Base-by-base conservation (phyloP, 73 alveolate species). In the Urostyla sp. region DNA sequence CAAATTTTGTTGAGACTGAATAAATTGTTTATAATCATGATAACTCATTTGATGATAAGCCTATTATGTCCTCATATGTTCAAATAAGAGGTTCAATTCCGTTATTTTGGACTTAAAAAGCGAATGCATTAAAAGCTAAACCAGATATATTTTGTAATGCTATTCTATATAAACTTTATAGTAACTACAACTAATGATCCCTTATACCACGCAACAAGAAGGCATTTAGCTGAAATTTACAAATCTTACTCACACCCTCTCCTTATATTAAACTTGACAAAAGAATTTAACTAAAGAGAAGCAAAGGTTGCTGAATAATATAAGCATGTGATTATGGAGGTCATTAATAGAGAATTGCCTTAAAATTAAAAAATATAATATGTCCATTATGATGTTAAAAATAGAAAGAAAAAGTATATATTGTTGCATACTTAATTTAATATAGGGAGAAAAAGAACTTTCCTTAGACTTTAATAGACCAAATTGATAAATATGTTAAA, bases 61-160 rank as follows among this genome's bases (percentile, higher is more conserved):
- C 98, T 31, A 69, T 86, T 6, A 79, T 92, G 36, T 53, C 84
- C 20, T 87, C 98, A 32, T 97, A 87, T 75, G 93, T 90, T 15
- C 92, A 95, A 84, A 85, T 94, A 0, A 86, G 99, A 80, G 99
- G 99, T 37, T 91, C 98, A 26, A 94, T 97, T 44, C 99, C 99
- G 10, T 90, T 94, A 15, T 94, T 90, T 73, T 94, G 99, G 98
- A 75, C 91, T 54, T 80, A 94, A 87, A 96, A 94, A 24, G 95
- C 96, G 16, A 93, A 94, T 52, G 87, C 96, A 32, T 49, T 92
- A 55, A 61, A 73, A 4, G 91, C 93, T 23, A 90, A 92, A 44
- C 98, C 98, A 1, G 95, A 92, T 37, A 96, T 96, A 67, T 69
- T 88, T 36, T 50, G 75, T 36, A 77, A 84, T 32, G 2, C 24